Evolutionary conservation across 1,284 basidiomycete species (phyloP).

Genomic region (Tilletia walkeri): DNA sequence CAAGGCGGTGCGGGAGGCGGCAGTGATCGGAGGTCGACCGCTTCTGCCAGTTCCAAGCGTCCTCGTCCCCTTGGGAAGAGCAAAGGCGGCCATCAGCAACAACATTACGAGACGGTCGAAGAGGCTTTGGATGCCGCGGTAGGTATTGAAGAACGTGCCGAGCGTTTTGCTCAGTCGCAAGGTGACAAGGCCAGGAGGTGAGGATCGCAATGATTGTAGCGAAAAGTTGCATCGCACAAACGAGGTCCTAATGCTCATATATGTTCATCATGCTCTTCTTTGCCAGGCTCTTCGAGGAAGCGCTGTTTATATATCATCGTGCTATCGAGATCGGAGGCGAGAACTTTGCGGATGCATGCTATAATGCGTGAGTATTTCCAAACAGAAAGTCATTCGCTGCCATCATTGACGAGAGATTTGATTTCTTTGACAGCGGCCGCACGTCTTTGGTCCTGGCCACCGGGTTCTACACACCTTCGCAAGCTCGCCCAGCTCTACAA

Average conservation of each 20-base stretch:
- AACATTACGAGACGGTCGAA: background rate
- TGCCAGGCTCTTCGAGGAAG: conserved; percentile 5
- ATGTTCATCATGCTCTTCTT: background rate
- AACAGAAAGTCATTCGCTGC: background rate
- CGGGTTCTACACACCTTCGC: background rate
- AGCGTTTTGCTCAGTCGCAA: background rate
- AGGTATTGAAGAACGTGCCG: conserved; percentile 4
- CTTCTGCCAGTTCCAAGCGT: no score
- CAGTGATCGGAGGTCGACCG: no score
- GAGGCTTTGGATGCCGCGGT: conserved; percentile 1
- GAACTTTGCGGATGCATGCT: conserved; percentile 7
- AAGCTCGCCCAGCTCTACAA: background rate
- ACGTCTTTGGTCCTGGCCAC: conserved; percentile 6
- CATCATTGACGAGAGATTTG: background rate
- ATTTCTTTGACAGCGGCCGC: background rate
- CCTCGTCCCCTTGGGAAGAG: no score
- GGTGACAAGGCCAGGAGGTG: conserved; percentile 14
- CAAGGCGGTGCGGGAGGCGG: no score
- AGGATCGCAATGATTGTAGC: no score
- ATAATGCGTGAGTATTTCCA: conserved; percentile 6
- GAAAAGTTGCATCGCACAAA: background rate
- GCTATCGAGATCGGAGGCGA: background rate
- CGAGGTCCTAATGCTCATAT: no score
- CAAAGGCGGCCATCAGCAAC: no score
- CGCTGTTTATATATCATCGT: background rate